These are phyloP conservation scores for Phytophthora uliginosa DNA, from an alignment of 352 stramenopile genomes.

Conservation along the genomic window DNA sequence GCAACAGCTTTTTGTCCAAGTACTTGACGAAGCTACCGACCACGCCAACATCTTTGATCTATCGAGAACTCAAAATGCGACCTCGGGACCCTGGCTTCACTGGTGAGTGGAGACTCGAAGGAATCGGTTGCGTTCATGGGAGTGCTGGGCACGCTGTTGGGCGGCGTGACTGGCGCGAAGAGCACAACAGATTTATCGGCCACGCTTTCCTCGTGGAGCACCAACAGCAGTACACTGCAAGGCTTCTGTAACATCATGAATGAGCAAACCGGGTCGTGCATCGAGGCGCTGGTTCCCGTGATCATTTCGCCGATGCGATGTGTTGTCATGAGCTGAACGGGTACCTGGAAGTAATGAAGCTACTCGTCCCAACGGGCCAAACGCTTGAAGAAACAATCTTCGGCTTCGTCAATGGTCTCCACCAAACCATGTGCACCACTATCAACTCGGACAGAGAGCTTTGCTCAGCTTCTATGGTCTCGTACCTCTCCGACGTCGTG, in stretches of 20 bases:
- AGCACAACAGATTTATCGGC: slow-evolving; percentile 22
- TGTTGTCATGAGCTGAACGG: slow-evolving; percentile 58
- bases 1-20: slow-evolving; percentile 42
- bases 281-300: slow-evolving; percentile 48
- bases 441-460: slow-evolving; percentile 44
- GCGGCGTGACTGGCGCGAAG: slow-evolving; percentile 30
- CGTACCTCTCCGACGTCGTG: slow-evolving; percentile 39
- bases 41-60: slow-evolving; percentile 53
- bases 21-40: slow-evolving; percentile 48
- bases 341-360: slow-evolving; percentile 53
- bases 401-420: slow-evolving; percentile 58
- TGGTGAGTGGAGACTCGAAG: slow-evolving; percentile 37
- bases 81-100: slow-evolving; percentile 46
- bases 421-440: slow-evolving; percentile 58
- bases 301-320: slow-evolving; percentile 44
- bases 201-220: slow-evolving; percentile 49
- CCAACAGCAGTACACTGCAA: slow-evolving; percentile 40
- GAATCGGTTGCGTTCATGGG: slow-evolving; percentile 48
- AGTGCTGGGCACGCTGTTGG: slow-evolving; percentile 44
- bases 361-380: slow-evolving; percentile 54
- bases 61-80: slow-evolving; percentile 43
- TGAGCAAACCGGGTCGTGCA: slow-evolving; percentile 47
- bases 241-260: slow-evolving; percentile 71
- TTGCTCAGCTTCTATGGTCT: slow-evolving; percentile 50
- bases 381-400: slow-evolving; percentile 51